Conservation (phyloP, 805 yeast genomes). For the Candida qinlingensis region DNA sequence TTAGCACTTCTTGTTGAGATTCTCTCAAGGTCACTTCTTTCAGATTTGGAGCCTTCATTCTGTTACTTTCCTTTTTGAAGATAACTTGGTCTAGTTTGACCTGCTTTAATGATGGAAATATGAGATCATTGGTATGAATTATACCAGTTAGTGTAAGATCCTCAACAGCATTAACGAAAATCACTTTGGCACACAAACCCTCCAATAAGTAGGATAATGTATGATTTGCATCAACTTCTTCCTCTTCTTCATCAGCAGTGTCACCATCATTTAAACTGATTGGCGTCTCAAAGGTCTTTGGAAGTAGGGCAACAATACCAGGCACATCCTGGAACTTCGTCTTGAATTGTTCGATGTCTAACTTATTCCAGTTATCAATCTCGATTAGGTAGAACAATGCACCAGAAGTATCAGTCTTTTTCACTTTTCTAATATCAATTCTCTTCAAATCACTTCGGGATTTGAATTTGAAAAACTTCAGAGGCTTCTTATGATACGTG, state of each 20-base stretch:
- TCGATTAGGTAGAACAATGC: conserved; percentile 3
- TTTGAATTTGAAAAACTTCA: conserved; percentile 4
- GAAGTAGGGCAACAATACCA: conserved; percentile 4
- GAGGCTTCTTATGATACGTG: conserved; percentile 8
- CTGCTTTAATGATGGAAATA: conserved; percentile 1
- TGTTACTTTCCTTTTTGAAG: not conserved
- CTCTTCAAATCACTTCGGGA: not conserved
- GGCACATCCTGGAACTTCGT: not conserved
- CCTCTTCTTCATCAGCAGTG: not conserved
- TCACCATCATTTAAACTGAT: not conserved
- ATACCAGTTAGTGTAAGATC: not conserved
- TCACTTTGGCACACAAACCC: conserved; percentile 4
- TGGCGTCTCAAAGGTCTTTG: not conserved
- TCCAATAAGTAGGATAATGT: not conserved
- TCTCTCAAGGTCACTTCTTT: not conserved
- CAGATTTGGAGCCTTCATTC: conserved; percentile 1
- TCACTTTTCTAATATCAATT: not conserved
- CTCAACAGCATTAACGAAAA: not conserved
- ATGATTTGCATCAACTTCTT: not conserved
- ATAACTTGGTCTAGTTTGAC: conserved; percentile 1
- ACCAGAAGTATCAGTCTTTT: not conserved
- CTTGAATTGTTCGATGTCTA: conserved; percentile 1
- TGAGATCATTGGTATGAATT: conserved; percentile 1
- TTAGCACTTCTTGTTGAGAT: not conserved
- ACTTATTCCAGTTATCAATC: conserved; percentile 3